A percentile compares a stretch with the other conserved stretches of the same genome.
Evolutionary conservation across 2,329 filamentous ascomycete genomes (phyloP).

Genomic region (Emergomyces pasteurianus): DNA sequence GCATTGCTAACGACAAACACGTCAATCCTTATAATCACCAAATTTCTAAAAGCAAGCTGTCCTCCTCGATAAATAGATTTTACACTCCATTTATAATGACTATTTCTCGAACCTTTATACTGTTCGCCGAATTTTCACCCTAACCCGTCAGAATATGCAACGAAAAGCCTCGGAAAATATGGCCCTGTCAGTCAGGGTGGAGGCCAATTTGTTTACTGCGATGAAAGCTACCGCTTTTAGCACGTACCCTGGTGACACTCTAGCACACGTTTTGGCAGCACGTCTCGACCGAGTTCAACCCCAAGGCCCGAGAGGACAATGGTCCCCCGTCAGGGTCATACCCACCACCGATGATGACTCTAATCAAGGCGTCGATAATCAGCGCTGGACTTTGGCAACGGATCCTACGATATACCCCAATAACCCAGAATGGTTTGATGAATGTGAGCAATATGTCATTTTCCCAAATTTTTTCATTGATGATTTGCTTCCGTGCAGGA

Average conservation of each 20-base stretch:
- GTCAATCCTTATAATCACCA: background rate
- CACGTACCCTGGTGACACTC: background rate
- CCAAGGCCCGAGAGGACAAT: constrained; percentile 3
- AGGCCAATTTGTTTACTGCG: constrained; percentile 10
- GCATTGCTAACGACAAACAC: constrained; percentile 2
- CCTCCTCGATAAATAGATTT: background rate
- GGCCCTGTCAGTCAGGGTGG: constrained; percentile 9
- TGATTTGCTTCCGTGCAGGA: background rate
- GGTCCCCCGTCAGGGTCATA: constrained; percentile 4
- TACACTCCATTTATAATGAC: constrained; percentile 1
- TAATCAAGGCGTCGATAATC: constrained; percentile 2
- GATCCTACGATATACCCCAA: constrained; percentile 3
- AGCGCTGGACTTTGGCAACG: constrained; percentile 8
- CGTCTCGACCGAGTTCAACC: constrained; percentile 5
- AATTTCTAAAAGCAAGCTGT: background rate
- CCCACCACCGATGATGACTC: background rate
- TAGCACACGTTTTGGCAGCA: constrained; percentile 6
- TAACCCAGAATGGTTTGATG: constrained; percentile 7
- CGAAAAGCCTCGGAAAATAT: background rate
- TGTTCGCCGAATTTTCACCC: background rate
- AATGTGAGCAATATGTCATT: constrained; percentile 5
- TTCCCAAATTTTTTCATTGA: background rate
- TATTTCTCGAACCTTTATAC: background rate
- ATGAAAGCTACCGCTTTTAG: constrained; percentile 7
- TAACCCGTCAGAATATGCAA: constrained; percentile 3